Evolutionary conservation across 805 yeast genomes (phyloP).

Genomic region (Kregervanrija fluxuum): DNA sequence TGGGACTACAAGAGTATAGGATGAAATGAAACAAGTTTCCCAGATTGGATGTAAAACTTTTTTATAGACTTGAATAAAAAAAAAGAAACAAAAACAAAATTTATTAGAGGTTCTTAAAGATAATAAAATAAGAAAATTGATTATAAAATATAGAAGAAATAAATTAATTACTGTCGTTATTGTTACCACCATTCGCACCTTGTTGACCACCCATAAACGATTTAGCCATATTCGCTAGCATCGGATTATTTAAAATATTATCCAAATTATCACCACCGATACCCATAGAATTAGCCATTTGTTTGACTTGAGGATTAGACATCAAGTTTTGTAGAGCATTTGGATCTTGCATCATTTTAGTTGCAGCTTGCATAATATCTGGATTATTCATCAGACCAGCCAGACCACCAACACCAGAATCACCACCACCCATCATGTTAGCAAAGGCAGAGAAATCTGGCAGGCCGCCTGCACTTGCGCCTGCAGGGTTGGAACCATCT

Average conservation of each 20-base stretch:
- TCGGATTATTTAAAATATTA: slow-evolving; percentile 76
- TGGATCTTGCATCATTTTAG: slow-evolving; percentile 83
- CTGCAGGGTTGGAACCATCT: slow-evolving; percentile 15
- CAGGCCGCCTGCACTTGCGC: slow-evolving; percentile 45
- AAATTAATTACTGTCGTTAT: slow-evolving; percentile 1
- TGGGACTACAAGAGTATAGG: slow-evolving; percentile 1
- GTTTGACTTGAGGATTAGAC: slow-evolving; percentile 84
- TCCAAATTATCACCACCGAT: slow-evolving; percentile 56
- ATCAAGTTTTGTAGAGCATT: slow-evolving; percentile 63
- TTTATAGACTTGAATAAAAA: background rate
- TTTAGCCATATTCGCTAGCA: slow-evolving; percentile 62
- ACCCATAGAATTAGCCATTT: slow-evolving; percentile 76
- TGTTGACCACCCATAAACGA: slow-evolving; percentile 55
- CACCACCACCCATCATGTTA: slow-evolving; percentile 59
- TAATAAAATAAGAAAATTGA: background rate
- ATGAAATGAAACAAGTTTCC: background rate
- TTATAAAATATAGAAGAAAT: background rate
- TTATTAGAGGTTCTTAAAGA: background rate
- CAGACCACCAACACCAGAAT: slow-evolving; percentile 63
- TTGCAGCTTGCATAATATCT: slow-evolving; percentile 81
- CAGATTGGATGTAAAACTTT: background rate
- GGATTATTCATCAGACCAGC: slow-evolving; percentile 74
- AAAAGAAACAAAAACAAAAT: background rate
- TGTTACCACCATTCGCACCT: slow-evolving; percentile 1
- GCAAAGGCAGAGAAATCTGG: slow-evolving; percentile 65